A percentile compares a stretch with the other conserved stretches of the same genome.
Evolutionary conservation across 371 early-diverging fungal genomes (phyloP).

Genomic region (Mucor lusitanicus): DNA sequence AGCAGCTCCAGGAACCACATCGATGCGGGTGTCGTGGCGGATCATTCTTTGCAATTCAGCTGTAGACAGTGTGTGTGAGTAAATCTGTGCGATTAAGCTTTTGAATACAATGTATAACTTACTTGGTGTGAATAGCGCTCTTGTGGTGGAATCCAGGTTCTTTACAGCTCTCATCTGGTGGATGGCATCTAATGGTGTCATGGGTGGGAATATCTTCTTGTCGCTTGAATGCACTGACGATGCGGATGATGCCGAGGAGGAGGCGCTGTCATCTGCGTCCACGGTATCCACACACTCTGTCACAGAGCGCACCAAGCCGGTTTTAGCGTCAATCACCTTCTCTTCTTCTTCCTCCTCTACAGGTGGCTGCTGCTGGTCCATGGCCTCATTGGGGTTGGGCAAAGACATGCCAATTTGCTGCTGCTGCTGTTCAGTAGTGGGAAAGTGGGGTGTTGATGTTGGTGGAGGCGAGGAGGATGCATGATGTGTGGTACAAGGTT

Average conservation of each 20-base stretch:
- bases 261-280: background rate
- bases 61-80: slow-evolving; percentile 5
- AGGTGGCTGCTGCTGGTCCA: background rate
- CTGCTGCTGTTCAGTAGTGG: background rate
- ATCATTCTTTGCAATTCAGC: slow-evolving; percentile 42
- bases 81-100: background rate
- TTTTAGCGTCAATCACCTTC: slow-evolving; percentile 18
- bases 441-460: background rate
- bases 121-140: slow-evolving; percentile 21
- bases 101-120: background rate
- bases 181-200: slow-evolving; percentile 41
- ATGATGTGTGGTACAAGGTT: background rate
- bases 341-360: slow-evolving; percentile 2
- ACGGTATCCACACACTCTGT: background rate
- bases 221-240: background rate
- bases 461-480: background rate
- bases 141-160: slow-evolving; percentile 11
- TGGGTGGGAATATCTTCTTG: slow-evolving; percentile 34
- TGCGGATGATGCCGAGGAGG: background rate
- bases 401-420: background rate
- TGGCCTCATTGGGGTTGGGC: background rate
- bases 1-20: slow-evolving; percentile 38
- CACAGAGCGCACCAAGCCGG: slow-evolving; percentile 16
- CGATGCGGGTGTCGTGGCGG: slow-evolving; percentile 44
- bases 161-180: slow-evolving; percentile 26